Conservation (phyloP, 768 basidiomycete genomes). For the Cantharellus cinnabarinus region DNA sequence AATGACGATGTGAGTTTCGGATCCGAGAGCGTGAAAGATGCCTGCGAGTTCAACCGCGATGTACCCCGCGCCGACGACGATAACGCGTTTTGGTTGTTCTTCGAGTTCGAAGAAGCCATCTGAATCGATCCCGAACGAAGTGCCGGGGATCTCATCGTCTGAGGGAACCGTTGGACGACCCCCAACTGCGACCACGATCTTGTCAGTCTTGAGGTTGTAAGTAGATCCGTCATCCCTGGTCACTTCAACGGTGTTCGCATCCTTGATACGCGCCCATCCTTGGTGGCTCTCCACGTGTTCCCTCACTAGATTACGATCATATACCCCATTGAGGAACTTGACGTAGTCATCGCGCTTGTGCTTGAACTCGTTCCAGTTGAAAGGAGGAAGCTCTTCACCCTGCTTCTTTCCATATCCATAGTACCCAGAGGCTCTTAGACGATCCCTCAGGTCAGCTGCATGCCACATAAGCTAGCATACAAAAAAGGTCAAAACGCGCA, state of each 20-base stretch:
- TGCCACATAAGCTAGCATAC: constrained; percentile 84
- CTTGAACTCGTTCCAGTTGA: constrained; percentile 85
- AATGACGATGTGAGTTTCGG: constrained; percentile 84
- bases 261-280: constrained; percentile 55
- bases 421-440: constrained; percentile 54
- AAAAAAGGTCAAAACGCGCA: neutral
- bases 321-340: constrained; percentile 69
- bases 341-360: constrained; percentile 93
- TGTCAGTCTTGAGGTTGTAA: constrained; percentile 55
- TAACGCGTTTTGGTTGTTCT: constrained; percentile 81
- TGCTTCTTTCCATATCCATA: constrained; percentile 25
- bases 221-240: constrained; percentile 39
- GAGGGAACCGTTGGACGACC: constrained; percentile 64
- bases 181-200: constrained; percentile 71
- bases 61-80: constrained; percentile 90
- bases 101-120: constrained; percentile 93
- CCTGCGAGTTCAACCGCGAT: constrained; percentile 96
- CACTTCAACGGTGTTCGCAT: constrained; percentile 51
- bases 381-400: constrained; percentile 25
- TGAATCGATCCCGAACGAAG: constrained; percentile 73
- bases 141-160: constrained; percentile 70
- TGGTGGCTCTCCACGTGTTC: constrained; percentile 76
- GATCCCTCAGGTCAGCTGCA: constrained; percentile 76
- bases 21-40: constrained; percentile 74
- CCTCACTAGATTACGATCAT: constrained; percentile 69